Percentiles rank a stretch among this genome's conserved stretches.
phyloP scores from a whole-genome alignment of 192 early-diverging fungal genomes.

The Coemansia asiatica region DNA sequence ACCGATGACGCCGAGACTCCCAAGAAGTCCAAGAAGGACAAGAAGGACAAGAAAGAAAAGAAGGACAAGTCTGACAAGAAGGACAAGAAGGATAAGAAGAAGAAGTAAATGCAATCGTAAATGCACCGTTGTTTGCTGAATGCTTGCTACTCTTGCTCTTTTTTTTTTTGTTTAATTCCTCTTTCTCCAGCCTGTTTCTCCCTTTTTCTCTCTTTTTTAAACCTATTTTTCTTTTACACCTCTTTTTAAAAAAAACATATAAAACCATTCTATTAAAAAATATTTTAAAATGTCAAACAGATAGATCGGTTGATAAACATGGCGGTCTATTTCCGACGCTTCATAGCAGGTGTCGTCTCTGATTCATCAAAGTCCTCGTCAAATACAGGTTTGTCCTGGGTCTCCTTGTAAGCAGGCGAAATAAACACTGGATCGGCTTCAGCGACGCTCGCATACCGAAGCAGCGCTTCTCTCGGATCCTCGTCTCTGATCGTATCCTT shows the following conservation, averaged over 20 bases:
- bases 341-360: conserved; percentile 30
- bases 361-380: conserved; percentile 34
- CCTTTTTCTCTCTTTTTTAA: neutral
- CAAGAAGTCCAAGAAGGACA: conserved; percentile 57
- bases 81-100: conserved; percentile 21
- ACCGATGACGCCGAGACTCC: conserved; percentile 49
- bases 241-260: neutral
- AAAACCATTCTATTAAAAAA: neutral
- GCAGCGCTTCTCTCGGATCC: conserved; percentile 89
- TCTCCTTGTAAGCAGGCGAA: conserved; percentile 74
- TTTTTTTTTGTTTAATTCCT: neutral
- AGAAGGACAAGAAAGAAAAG: conserved; percentile 61
- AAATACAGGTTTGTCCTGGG: conserved; percentile 72
- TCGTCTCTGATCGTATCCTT: conserved; percentile 78
- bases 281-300: too few species aligned
- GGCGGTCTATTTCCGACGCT: conserved; percentile 34
- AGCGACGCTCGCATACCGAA: conserved; percentile 80
- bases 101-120: conserved; percentile 21
- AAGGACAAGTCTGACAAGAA: conserved; percentile 57
- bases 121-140: neutral
- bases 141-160: neutral
- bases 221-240: neutral
- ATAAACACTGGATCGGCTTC: conserved; percentile 86
- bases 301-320: too few species aligned
- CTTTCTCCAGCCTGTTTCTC: neutral